Conservation (phyloP, 495 filamentous ascomycete species). For the Chaetomidium leptoderma region DNA sequence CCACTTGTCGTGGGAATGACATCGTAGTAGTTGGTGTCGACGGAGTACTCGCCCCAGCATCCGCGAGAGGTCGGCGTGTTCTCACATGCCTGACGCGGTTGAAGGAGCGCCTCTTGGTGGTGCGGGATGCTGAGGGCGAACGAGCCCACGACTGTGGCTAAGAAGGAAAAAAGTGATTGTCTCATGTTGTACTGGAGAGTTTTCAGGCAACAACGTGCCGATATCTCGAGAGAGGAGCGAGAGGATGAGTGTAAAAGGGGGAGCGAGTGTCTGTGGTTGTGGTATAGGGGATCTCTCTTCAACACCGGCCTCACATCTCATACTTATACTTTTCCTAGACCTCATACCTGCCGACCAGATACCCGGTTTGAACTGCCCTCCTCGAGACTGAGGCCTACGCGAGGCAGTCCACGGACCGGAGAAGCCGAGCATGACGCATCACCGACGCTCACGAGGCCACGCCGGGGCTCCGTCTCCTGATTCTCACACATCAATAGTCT, state of each 20-base stretch:
- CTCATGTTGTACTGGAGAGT: neutral
- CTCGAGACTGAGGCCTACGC: neutral
- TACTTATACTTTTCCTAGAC: neutral
- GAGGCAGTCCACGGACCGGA: neutral
- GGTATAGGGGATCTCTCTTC: neutral
- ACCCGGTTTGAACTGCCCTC: neutral
- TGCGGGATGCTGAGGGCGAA: neutral
- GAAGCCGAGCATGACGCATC: neutral
- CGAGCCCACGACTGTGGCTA: neutral
- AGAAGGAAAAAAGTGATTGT: neutral
- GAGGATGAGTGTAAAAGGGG: neutral
- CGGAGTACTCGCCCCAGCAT: conserved; percentile 25
- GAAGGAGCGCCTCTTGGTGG: neutral
- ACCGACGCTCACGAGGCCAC: neutral
- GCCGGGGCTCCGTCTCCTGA: neutral
- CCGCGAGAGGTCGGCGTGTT: conserved; percentile 21
- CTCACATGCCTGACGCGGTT: neutral
- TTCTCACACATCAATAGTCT: neutral
- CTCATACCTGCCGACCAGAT: neutral
- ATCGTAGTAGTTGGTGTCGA: conserved; percentile 28
- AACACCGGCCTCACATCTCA: neutral
- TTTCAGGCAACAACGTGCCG: too few relatives aligned
- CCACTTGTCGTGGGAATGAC: conserved; percentile 8
- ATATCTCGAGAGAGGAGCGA: neutral
- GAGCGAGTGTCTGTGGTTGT: neutral